Conservation (phyloP, 2,329 filamentous ascomycete genomes). For the Exophiala phaeomuriformis region DNA sequence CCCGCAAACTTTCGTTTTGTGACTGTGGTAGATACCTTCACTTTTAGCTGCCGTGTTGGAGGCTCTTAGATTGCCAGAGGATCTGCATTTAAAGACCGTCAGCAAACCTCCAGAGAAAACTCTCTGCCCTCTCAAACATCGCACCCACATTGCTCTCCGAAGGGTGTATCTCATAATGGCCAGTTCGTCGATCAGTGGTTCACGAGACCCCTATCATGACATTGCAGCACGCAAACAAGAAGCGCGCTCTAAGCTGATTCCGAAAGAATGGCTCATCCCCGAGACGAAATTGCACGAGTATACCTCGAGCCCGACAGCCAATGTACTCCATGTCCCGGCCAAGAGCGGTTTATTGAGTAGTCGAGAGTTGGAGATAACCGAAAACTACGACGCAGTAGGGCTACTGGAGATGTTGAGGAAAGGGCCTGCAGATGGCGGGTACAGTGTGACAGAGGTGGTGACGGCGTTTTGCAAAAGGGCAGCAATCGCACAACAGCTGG, state of each 20-base stretch:
- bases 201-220: constrained; percentile 10
- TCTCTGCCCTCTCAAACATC: background rate
- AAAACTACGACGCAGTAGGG: constrained; percentile 38
- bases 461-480: constrained; percentile 39
- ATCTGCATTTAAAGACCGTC: no score
- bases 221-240: constrained; percentile 36
- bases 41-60: no score
- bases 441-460: constrained; percentile 28
- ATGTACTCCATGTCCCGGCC: constrained; percentile 33
- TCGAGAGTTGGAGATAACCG: constrained; percentile 43
- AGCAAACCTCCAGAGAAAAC: no score
- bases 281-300: constrained; percentile 12
- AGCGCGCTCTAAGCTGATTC: constrained; percentile 33
- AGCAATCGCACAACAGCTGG: constrained; percentile 29
- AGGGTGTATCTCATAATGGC: background rate
- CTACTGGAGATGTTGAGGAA: constrained; percentile 27
- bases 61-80: no score
- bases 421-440: constrained; percentile 1
- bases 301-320: constrained; percentile 11
- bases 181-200: no score
- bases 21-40: no score
- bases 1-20: no score
- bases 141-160: background rate
- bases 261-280: constrained; percentile 35
- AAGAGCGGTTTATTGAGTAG: constrained; percentile 39